Evolutionary conservation across 352 stramenopile genomes (phyloP), one percentile per base, ranked within the genome.

Genomic region (Phytopythium mirpurense): DNA sequence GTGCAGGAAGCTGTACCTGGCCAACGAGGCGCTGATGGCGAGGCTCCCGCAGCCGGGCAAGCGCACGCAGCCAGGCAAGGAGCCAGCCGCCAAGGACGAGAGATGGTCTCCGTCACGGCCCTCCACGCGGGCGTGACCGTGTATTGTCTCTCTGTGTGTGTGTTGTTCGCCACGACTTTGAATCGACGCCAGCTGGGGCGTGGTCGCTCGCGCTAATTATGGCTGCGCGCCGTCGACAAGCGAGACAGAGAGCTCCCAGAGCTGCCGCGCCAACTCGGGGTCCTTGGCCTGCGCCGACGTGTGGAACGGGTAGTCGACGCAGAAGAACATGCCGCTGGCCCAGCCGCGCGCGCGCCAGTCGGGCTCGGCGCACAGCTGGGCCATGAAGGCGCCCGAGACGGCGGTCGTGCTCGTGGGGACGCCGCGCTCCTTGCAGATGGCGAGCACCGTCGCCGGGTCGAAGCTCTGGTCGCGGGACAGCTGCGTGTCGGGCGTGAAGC

Each of bases 1-100:
- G 5, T 81, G 74, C 32, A 84, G 75, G 49, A 83, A 86, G 47
- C 37, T 88, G 18, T 87, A 88, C 54, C 32, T 72, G 31, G 75
- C 78, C 21, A 87, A 88, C 29, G 75, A 86, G 47, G 74, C 62
- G n/a, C 56, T 88, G 24, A 50, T 88, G 2, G 63, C 67, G 51
- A 64, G 67, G 26, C 54, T 85, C n/a, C 61, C 69, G 43, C 12
- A 5, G 7, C 7, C 21, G 3, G 32, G 27, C 9, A 51, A 38
- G n/a, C n/a, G n/a, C n/a, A n/a, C 2, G 11, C 36, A 26, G n/a
- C 2, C 18, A 4, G 12, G 0, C 45, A 51, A 41, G 3, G 8
- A 16, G 40, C 14, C 26, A 11, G n/a, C 1, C 1, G 24, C 27
- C 31, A 51, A 40, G 29, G 16, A 0, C 16, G 44, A 50, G 3